Conservation (phyloP, 2,329 filamentous ascomycete genomes). For the Pseudogymnoascus sp. region DNA sequence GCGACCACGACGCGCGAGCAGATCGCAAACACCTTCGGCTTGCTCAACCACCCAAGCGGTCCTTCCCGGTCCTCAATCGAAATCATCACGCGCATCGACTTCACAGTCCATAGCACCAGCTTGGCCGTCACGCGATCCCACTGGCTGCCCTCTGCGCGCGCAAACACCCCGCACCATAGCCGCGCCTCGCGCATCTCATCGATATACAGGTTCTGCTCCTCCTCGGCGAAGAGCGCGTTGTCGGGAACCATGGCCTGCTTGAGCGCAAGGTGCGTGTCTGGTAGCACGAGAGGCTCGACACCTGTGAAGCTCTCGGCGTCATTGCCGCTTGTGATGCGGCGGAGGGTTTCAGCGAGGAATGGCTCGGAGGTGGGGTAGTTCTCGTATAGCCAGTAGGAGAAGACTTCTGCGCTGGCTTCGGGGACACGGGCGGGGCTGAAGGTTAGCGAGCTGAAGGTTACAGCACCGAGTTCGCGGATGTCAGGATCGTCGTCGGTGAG, state of each 20-base stretch:
- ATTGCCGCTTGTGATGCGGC: conserved; percentile 9
- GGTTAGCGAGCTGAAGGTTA: neutral
- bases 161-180: conserved; percentile 46
- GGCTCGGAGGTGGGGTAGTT: conserved; percentile 19
- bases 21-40: conserved; percentile 58
- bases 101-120: neutral
- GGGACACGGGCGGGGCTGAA: conserved; percentile 29
- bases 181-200: conserved; percentile 69
- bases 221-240: conserved; percentile 70
- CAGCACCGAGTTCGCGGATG: conserved; percentile 60
- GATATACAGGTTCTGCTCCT: conserved; percentile 91
- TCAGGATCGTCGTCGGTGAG: conserved; percentile 91
- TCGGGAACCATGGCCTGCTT: conserved; percentile 43
- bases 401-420: conserved; percentile 29
- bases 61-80: conserved; percentile 44
- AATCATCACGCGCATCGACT: conserved; percentile 14
- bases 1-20: conserved; percentile 38
- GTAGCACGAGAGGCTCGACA: neutral
- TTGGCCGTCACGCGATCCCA: conserved; percentile 6
- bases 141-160: conserved; percentile 11
- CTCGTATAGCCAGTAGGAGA: neutral
- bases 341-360: conserved; percentile 29
- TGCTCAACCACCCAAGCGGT: conserved; percentile 64
- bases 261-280: conserved; percentile 25
- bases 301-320: neutral